Conservation (phyloP, 257 asterid genomes). For the Prunella vulgaris region DNA sequence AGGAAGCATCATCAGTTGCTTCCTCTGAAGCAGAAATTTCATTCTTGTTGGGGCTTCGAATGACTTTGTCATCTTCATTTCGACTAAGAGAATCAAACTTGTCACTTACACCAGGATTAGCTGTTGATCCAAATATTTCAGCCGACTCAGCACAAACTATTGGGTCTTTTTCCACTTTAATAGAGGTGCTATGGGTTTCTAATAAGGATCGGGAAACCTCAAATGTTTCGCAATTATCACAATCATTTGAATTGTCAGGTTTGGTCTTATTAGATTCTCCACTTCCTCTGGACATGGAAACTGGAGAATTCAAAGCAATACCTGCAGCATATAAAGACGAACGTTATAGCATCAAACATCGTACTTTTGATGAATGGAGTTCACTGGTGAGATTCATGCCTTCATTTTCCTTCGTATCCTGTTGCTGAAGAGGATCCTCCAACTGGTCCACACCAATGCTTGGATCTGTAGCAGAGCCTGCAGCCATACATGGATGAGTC, state of each 20-base stretch:
- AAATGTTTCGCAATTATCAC: constrained; percentile 17
- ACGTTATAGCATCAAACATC: background rate
- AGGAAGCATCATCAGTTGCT: constrained; percentile 20
- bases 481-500: constrained; percentile 14
- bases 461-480: constrained; percentile 20
- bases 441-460: constrained; percentile 19
- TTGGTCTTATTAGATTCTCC: constrained; percentile 19
- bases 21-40: constrained; percentile 20
- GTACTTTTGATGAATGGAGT: constrained; percentile 20
- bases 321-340: constrained; percentile 18
- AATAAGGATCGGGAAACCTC: constrained; percentile 26
- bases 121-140: background rate
- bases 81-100: constrained; percentile 14
- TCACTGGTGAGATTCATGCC: constrained; percentile 12
- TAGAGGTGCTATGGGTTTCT: constrained; percentile 6
- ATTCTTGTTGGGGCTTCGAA: constrained; percentile 15
- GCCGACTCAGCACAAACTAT: constrained; percentile 16
- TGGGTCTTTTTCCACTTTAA: constrained; percentile 22
- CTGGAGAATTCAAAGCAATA: background rate
- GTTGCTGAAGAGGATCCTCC: constrained; percentile 21
- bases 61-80: constrained; percentile 17
- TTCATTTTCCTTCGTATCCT: constrained; percentile 16
- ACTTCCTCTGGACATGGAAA: constrained; percentile 17
- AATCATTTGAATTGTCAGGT: constrained; percentile 14
- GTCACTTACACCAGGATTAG: constrained; percentile 19